A percentile compares a stretch with the other conserved stretches of the same genome.
These are phyloP conservation scores for Mrakia gelida DNA, from an alignment of 768 basidiomycete species.

Conservation along the genomic window DNA sequence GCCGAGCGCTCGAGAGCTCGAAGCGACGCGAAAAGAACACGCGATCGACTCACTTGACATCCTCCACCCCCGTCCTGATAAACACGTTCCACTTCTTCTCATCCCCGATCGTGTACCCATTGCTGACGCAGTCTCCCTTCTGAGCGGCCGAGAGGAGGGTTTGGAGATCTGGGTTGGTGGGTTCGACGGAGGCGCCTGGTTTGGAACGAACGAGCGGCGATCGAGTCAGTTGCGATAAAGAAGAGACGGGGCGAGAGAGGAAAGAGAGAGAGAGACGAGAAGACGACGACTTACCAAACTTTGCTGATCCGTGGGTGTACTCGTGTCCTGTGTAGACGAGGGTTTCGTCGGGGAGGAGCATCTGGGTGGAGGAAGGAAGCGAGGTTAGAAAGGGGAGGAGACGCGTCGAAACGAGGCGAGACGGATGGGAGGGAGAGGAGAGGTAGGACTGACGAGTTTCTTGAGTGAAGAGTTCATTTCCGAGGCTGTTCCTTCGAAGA, in stretches of 20 bases:
- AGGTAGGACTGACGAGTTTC: slow-evolving; percentile 24
- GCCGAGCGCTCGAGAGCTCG: too few relatives aligned
- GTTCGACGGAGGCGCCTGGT: slow-evolving; percentile 23
- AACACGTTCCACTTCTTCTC: slow-evolving; percentile 33
- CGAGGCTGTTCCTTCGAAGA: slow-evolving; percentile 30
- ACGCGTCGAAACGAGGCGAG: background rate
- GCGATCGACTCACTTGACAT: slow-evolving; percentile 15
- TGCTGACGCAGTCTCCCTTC: slow-evolving; percentile 14
- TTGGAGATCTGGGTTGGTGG: slow-evolving; percentile 11
- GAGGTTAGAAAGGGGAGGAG: background rate
- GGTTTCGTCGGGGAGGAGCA: slow-evolving; percentile 28
- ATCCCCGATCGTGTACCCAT: slow-evolving; percentile 32
- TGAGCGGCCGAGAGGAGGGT: slow-evolving; percentile 11
- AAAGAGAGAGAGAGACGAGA: background rate
- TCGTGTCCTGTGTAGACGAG: slow-evolving; percentile 30
- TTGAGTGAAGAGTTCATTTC: slow-evolving; percentile 28
- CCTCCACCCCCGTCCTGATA: slow-evolving; percentile 5
- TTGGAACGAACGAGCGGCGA: background rate
- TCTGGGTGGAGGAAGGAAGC: background rate
- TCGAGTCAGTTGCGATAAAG: background rate
- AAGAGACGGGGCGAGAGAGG: background rate
- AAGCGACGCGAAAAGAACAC: background rate
- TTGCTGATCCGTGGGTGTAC: slow-evolving; percentile 26
- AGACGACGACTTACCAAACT: slow-evolving; percentile 17
- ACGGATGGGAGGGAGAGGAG: background rate